Conservation (phyloP, 495 filamentous ascomycete species). For the Hypoxylon intermedium region DNA sequence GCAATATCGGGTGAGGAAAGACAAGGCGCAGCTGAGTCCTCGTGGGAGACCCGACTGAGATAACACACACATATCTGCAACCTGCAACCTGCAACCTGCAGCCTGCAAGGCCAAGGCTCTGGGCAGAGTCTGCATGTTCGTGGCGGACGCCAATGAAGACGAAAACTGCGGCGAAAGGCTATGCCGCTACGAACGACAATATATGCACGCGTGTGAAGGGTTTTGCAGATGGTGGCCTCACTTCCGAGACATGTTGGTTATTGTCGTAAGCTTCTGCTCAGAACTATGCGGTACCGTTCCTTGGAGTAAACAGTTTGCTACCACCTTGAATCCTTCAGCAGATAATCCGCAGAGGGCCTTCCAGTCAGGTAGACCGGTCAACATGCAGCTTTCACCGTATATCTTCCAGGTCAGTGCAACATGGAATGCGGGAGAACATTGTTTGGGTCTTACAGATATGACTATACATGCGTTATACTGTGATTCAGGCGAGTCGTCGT, state of each 20-base stretch:
- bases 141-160: slow-evolving; percentile 10
- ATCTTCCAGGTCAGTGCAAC: slow-evolving; percentile 10
- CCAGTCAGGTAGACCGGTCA: not conserved
- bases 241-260: slow-evolving; percentile 24
- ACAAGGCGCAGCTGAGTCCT: slow-evolving; percentile 18
- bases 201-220: slow-evolving; percentile 16
- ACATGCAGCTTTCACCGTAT: slow-evolving; percentile 12
- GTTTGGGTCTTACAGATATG: slow-evolving; percentile 6
- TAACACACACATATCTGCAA: slow-evolving; percentile 18
- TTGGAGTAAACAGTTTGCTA: slow-evolving; percentile 18
- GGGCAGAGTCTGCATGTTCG: slow-evolving; percentile 19
- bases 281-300: slow-evolving; percentile 2
- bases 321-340: slow-evolving; percentile 1
- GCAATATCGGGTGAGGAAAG: slow-evolving; percentile 12
- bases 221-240: slow-evolving; percentile 15
- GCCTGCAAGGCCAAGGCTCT: slow-evolving; percentile 9
- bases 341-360: not conserved
- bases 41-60: slow-evolving; percentile 7
- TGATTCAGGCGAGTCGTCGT: slow-evolving; percentile 19
- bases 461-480: not conserved
- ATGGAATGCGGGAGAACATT: slow-evolving; percentile 8
- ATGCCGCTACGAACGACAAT: slow-evolving; percentile 1
- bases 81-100: too few species aligned
- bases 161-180: slow-evolving; percentile 2
- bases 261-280: slow-evolving; percentile 13